These are phyloP conservation scores for Trichoderma endophyticum DNA, from an alignment of 2,329 filamentous ascomycete species.

Conservation along the genomic window DNA sequence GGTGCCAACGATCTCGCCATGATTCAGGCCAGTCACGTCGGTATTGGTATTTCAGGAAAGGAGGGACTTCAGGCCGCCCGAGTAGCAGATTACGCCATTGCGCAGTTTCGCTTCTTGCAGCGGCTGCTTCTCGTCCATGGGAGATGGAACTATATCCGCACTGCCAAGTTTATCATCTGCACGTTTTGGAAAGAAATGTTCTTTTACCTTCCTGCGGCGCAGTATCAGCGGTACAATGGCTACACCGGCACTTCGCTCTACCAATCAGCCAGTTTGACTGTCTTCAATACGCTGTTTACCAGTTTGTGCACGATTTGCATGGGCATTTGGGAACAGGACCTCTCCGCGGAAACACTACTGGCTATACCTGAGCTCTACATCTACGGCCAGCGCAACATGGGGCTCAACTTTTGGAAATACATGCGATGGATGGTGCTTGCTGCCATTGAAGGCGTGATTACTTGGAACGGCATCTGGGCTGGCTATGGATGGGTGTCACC, in stretches of 20 bases:
- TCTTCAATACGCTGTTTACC: conserved; percentile 94
- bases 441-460: conserved; percentile 66
- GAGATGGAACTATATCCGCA: conserved; percentile 85
- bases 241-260: conserved; percentile 91
- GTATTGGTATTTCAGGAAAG: conserved; percentile 87
- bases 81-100: conserved; percentile 88
- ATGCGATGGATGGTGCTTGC: conserved; percentile 75
- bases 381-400: conserved; percentile 69
- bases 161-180: conserved; percentile 81
- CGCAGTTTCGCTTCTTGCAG: conserved; percentile 86
- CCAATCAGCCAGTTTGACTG: conserved; percentile 79
- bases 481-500: conserved; percentile 47
- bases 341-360: conserved; percentile 78
- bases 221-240: conserved; percentile 79
- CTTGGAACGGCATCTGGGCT: conserved; percentile 64
- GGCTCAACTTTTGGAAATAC: conserved; percentile 73
- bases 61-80: conserved; percentile 87
- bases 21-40: conserved; percentile 84
- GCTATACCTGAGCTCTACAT: conserved; percentile 89
- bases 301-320: conserved; percentile 84
- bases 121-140: conserved; percentile 81
- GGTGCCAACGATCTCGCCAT: conserved; percentile 94
- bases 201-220: conserved; percentile 80
- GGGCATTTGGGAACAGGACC: conserved; percentile 88
- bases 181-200: conserved; percentile 90